Conservation (phyloP, 257 asterid genomes). For the Solanum etuberosum region DNA sequence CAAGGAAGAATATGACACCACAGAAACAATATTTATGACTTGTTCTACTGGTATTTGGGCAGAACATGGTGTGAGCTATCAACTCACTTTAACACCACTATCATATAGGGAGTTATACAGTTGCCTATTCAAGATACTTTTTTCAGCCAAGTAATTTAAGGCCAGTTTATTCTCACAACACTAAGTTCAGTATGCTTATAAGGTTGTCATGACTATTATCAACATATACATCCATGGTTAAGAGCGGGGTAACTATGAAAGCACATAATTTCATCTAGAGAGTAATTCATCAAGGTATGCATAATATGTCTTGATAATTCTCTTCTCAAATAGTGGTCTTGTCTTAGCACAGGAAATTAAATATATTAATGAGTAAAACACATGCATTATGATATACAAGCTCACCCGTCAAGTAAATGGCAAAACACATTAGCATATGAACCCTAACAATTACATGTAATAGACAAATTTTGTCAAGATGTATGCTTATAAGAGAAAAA, state of each 20-base stretch:
- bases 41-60: background rate
- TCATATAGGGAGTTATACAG: background rate
- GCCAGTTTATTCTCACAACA: background rate
- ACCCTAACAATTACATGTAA: background rate
- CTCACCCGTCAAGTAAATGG: background rate
- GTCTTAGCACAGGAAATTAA: background rate
- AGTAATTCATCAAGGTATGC: background rate
- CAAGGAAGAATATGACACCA: background rate
- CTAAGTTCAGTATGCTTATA: background rate
- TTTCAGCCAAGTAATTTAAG: background rate
- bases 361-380: background rate
- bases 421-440: background rate
- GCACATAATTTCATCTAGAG: background rate
- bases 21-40: background rate
- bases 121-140: background rate
- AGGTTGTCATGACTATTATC: background rate
- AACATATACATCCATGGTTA: background rate
- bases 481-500: background rate
- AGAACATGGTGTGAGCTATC: background rate
- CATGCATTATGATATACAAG: background rate
- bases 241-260: background rate
- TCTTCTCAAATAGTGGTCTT: background rate
- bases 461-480: background rate
- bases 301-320: background rate
- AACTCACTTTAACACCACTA: background rate